Conservation (phyloP, 306 rosid species). For the Fragaria iinumae region DNA sequence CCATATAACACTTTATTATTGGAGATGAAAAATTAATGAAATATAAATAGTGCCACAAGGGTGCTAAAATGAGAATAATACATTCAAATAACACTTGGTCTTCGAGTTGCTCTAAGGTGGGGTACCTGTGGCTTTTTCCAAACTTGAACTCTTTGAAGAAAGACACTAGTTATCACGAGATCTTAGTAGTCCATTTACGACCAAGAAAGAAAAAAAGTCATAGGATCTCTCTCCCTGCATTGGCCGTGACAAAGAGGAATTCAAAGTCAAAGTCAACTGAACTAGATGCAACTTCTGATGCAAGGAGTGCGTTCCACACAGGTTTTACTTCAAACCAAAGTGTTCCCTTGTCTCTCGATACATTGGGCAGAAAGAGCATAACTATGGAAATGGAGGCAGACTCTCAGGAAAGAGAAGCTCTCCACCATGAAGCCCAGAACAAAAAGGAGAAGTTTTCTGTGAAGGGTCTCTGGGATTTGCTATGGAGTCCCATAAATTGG, state of each 20-base stretch:
- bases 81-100: too few relatives aligned
- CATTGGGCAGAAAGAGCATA: background rate
- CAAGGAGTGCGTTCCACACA: background rate
- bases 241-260: background rate
- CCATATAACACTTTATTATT: too few relatives aligned
- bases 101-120: too few relatives aligned
- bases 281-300: background rate
- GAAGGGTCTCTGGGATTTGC: slow-evolving; percentile 15
- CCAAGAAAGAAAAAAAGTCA: too few relatives aligned
- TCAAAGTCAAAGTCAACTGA: background rate
- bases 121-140: too few relatives aligned
- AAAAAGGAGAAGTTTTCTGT: background rate
- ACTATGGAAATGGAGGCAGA: slow-evolving; percentile 19
- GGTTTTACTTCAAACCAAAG: background rate
- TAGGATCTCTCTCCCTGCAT: background rate
- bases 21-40: too few relatives aligned
- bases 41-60: too few relatives aligned
- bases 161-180: too few relatives aligned
- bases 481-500: slow-evolving; percentile 27
- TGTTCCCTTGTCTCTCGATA: background rate
- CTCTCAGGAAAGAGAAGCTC: slow-evolving; percentile 8
- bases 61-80: too few relatives aligned
- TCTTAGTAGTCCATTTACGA: too few relatives aligned
- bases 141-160: too few relatives aligned
- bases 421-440: background rate